Percentiles rank a stretch among this genome's conserved stretches.
These are phyloP conservation scores for Colletotrichum sp. DNA, from an alignment of 2,329 filamentous ascomycete species.

Conservation along the genomic window DNA sequence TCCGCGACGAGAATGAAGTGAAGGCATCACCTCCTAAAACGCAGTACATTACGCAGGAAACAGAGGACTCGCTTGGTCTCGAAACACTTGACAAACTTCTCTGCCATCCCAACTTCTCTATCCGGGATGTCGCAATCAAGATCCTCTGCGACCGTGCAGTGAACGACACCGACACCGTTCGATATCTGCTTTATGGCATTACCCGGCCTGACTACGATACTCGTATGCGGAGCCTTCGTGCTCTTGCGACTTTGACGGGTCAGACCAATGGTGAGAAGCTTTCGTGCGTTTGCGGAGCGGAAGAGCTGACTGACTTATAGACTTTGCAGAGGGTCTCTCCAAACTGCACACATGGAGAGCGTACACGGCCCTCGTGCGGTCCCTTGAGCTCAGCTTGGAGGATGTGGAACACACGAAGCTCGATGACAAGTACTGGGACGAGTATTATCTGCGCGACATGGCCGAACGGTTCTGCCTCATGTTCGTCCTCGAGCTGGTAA, in stretches of 20 bases:
- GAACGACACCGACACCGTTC: constrained; percentile 59
- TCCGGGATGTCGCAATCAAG: constrained; percentile 70
- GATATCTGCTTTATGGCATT: constrained; percentile 61
- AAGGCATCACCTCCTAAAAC: constrained; percentile 68
- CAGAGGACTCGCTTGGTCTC: constrained; percentile 72
- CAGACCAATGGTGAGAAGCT: constrained; percentile 30
- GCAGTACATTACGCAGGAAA: constrained; percentile 77
- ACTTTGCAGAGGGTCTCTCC: constrained; percentile 42
- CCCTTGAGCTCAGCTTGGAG: constrained; percentile 59
- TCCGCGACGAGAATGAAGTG: constrained; percentile 70
- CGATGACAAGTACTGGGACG: constrained; percentile 63
- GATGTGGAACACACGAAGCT: constrained; percentile 57
- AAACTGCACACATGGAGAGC: constrained; percentile 55
- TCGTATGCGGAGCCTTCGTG: constrained; percentile 61
- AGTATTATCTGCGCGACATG: constrained; percentile 66
- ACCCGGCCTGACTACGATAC: constrained; percentile 63
- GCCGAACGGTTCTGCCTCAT: constrained; percentile 65
- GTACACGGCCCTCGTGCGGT: constrained; percentile 64
- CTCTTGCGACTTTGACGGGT: constrained; percentile 58
- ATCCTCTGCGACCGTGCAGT: constrained; percentile 62
- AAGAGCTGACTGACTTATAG: constrained; percentile 25
- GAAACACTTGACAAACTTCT: constrained; percentile 72
- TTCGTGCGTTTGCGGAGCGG: neutral
- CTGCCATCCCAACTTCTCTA: constrained; percentile 73
- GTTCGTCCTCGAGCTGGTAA: constrained; percentile 63